These are phyloP conservation scores for Breviolum minutum DNA, from an alignment of 73 alveolate species.

Conservation along the genomic window DNA sequence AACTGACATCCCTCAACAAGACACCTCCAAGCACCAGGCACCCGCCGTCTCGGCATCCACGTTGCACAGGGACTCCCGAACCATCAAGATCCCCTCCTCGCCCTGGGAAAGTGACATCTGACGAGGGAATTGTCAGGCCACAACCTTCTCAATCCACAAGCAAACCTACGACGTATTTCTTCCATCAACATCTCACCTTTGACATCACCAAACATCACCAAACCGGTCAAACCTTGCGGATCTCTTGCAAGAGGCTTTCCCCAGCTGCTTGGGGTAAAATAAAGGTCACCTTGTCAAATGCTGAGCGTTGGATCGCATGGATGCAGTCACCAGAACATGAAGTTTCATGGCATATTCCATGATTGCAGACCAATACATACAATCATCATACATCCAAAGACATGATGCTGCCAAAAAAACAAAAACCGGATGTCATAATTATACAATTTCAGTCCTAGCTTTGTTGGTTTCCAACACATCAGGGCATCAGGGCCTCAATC, in stretches of 20 bases:
- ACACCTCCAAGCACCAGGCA: conserved; percentile 72
- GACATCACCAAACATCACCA: not conserved
- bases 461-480: not conserved
- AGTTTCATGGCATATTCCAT: too few relatives aligned
- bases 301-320: too few relatives aligned
- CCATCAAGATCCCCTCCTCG: conserved; percentile 67
- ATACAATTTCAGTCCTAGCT: not conserved
- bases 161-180: too few relatives aligned
- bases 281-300: conserved; percentile 93
- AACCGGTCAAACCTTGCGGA: conserved; percentile 65
- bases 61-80: conserved; percentile 84
- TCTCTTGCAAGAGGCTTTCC: conserved; percentile 82
- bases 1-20: not conserved
- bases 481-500: not conserved
- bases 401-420: not conserved
- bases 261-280: conserved; percentile 71
- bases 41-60: conserved; percentile 91
- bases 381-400: too few relatives aligned
- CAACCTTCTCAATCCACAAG: not conserved
- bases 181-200: not conserved
- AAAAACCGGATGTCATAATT: not conserved
- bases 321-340: too few relatives aligned
- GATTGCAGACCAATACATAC: too few relatives aligned
- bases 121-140: not conserved
- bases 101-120: not conserved